Conservation (phyloP, 164 flowering plant species). For the Akebia trifoliata region DNA sequence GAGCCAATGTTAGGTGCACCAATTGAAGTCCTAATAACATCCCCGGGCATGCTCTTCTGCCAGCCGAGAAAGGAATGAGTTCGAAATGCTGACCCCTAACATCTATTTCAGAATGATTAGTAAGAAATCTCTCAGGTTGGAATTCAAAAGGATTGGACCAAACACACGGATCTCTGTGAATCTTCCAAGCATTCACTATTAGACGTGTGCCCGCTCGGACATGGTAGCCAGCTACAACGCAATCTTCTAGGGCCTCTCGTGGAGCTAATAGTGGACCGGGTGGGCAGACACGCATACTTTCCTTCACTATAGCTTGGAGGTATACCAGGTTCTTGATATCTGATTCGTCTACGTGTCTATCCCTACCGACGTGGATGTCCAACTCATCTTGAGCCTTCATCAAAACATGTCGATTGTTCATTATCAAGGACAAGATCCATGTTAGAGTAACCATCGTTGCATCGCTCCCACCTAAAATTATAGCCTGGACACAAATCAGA, state of each 20-base stretch:
- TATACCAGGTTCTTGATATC: conserved; percentile 24
- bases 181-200: conserved; percentile 32
- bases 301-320: conserved; percentile 27
- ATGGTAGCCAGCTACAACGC: conserved; percentile 23
- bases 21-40: conserved; percentile 15
- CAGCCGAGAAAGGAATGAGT: conserved; percentile 28
- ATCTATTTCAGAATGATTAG: conserved; percentile 9
- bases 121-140: conserved; percentile 32
- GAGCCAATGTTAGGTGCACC: conserved; percentile 21
- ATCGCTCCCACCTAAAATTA: conserved; percentile 19
- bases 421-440: conserved; percentile 20
- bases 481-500: background rate
- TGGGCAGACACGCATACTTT: conserved; percentile 21
- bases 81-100: conserved; percentile 20
- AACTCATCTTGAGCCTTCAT: conserved; percentile 25
- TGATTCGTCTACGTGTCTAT: conserved; percentile 25
- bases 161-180: conserved; percentile 31
- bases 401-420: conserved; percentile 19
- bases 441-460: conserved; percentile 20
- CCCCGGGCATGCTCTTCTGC: conserved; percentile 29
- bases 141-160: conserved; percentile 32
- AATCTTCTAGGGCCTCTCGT: conserved; percentile 21
- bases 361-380: conserved; percentile 18
- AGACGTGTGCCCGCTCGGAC: conserved; percentile 25
- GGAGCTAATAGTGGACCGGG: conserved; percentile 15